Evolutionary conservation across 176 grass and related monocot genomes (phyloP).

Genomic region (Rhynchospora pubera): DNA sequence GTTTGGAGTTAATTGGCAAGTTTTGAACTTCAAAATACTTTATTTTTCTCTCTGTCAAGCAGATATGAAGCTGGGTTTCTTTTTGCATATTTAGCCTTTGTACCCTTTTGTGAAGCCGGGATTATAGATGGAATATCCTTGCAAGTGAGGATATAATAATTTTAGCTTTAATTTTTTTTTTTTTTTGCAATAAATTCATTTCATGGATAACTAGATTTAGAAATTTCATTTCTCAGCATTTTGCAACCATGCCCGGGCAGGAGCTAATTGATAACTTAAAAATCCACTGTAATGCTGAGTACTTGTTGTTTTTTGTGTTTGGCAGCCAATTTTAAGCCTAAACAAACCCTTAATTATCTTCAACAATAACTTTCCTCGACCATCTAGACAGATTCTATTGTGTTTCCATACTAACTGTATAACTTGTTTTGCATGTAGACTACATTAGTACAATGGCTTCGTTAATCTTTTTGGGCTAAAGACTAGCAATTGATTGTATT

Average conservation of each 20-base stretch:
- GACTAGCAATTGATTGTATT: neutral
- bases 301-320: neutral
- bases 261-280: neutral
- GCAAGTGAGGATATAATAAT: neutral
- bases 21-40: neutral
- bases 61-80: conserved; percentile 93
- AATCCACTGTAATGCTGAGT: neutral
- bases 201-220: neutral
- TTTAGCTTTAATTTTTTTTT: neutral
- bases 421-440: neutral
- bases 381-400: neutral
- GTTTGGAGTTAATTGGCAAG: neutral
- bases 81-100: conserved; percentile 86
- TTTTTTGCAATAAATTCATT: neutral
- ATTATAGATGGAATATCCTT: conserved; percentile 11
- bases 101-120: conserved; percentile 83
- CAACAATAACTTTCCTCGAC: neutral
- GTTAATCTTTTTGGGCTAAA: neutral
- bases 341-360: neutral
- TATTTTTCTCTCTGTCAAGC: conserved; percentile 20
- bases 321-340: neutral
- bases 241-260: neutral
- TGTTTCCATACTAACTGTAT: neutral
- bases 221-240: neutral
- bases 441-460: neutral